phyloP scores from a whole-genome alignment of 2,329 filamentous ascomycete species.

The Fusarium odoratissimum region DNA sequence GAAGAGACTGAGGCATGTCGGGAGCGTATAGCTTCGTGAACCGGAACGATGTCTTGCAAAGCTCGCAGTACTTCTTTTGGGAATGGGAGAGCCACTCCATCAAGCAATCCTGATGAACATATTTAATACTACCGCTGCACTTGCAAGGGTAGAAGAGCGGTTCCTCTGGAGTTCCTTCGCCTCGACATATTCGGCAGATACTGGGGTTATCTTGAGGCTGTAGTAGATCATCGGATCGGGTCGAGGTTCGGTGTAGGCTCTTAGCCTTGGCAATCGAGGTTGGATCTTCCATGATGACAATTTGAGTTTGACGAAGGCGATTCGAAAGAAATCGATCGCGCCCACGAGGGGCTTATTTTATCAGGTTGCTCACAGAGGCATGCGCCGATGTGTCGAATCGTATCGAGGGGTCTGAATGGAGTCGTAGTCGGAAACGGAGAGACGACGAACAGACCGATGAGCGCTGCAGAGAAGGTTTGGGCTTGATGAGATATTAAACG shows the following conservation, averaged over 20 bases:
- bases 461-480: neutral
- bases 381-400: constrained; percentile 28
- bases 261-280: constrained; percentile 38
- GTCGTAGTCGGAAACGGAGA: neutral
- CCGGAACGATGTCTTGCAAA: constrained; percentile 97
- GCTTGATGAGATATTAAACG: neutral
- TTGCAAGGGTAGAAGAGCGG: constrained; percentile 98
- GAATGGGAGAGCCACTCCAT: constrained; percentile 99
- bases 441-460: neutral
- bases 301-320: constrained; percentile 29
- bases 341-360: constrained; percentile 47
- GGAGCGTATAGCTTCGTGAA: constrained; percentile 98
- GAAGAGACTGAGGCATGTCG: constrained; percentile 88
- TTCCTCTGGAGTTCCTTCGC: constrained; percentile 83
- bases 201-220: constrained; percentile 63
- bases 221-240: constrained; percentile 42
- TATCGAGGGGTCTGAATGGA: constrained; percentile 26
- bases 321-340: constrained; percentile 39
- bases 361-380: constrained; percentile 30
- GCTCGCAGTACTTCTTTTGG: constrained; percentile 99
- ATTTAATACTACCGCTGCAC: constrained; percentile 98
- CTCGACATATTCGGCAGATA: constrained; percentile 97
- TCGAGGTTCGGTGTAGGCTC: constrained; percentile 40
- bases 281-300: constrained; percentile 44
- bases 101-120: constrained; percentile 95